Percentiles rank a stretch among this genome's conserved stretches.
Conservation (phyloP, 2,329 filamentous ascomycete genomes). For the Cadophora luteo-olivacea region DNA sequence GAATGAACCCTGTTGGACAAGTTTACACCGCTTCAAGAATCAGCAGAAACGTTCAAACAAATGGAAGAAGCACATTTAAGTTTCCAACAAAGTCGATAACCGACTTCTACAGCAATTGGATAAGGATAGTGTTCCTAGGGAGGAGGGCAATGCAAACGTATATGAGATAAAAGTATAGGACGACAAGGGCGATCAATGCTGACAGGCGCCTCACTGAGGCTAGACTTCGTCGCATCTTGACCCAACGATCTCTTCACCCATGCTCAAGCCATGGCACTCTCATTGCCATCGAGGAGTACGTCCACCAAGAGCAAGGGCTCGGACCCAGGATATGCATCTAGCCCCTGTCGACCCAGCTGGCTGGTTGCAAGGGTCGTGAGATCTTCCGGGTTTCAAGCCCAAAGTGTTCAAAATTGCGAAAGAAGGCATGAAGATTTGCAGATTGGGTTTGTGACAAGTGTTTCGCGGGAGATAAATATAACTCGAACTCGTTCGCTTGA, state of each 20-base stretch:
- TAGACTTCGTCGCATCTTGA: neutral
- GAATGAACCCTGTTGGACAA: neutral
- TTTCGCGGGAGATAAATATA: conserved; percentile 12
- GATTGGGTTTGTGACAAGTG: neutral
- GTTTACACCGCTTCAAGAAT: neutral
- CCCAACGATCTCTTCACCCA: neutral
- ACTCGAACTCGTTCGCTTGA: conserved; percentile 20
- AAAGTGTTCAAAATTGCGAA: conserved; percentile 25
- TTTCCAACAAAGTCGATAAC: neutral
- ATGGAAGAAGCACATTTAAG: neutral
- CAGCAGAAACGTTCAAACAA: neutral
- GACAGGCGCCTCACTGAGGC: conserved; percentile 13
- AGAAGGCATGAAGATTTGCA: conserved; percentile 19
- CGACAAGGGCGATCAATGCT: neutral
- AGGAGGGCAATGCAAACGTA: neutral
- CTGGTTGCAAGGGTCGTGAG: conserved; percentile 9
- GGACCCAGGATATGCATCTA: neutral
- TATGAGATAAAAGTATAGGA: neutral
- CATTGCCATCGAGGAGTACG: neutral
- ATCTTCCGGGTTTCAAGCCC: conserved; percentile 11
- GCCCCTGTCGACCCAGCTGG: neutral
- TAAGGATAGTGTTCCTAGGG: neutral
- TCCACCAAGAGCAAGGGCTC: neutral
- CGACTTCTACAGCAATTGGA: neutral
- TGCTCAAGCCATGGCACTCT: neutral